phyloP scores from a whole-genome alignment of 495 filamentous ascomycete genomes.

The Symbiotaphrina buchneri region DNA sequence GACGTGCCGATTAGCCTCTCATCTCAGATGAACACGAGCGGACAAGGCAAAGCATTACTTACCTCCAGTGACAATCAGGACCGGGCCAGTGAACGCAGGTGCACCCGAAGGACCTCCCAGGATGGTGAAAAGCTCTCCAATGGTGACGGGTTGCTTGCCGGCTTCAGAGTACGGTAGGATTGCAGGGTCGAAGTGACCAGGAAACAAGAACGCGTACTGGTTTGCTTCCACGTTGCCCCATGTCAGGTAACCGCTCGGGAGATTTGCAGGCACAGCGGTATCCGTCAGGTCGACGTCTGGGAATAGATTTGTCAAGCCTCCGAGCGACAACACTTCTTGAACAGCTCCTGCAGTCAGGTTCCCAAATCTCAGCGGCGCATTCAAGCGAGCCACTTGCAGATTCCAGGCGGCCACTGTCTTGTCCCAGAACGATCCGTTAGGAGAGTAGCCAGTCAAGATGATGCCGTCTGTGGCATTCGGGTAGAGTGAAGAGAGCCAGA shows the following conservation, averaged over 20 bases:
- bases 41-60: constrained; percentile 1
- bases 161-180: constrained; percentile 17
- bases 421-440: constrained; percentile 13
- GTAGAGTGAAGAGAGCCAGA: constrained; percentile 20
- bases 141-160: constrained; percentile 24
- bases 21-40: neutral
- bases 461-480: constrained; percentile 30
- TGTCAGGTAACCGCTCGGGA: constrained; percentile 22
- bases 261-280: constrained; percentile 8
- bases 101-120: constrained; percentile 8
- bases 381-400: constrained; percentile 21
- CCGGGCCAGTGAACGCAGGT: constrained; percentile 19
- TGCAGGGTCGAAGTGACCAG: constrained; percentile 20
- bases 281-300: constrained; percentile 5
- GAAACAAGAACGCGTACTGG: constrained; percentile 22
- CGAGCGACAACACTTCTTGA: constrained; percentile 5
- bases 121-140: constrained; percentile 25
- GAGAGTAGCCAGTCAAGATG: constrained; percentile 32
- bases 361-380: constrained; percentile 17
- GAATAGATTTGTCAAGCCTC: constrained; percentile 9
- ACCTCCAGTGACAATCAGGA: constrained; percentile 22
- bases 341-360: constrained; percentile 8
- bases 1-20: neutral
- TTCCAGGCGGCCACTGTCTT: constrained; percentile 19
- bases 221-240: constrained; percentile 14